Evolutionary conservation across 768 basidiomycete species (phyloP).

Genomic region (Lepiota brunneoincarnata): DNA sequence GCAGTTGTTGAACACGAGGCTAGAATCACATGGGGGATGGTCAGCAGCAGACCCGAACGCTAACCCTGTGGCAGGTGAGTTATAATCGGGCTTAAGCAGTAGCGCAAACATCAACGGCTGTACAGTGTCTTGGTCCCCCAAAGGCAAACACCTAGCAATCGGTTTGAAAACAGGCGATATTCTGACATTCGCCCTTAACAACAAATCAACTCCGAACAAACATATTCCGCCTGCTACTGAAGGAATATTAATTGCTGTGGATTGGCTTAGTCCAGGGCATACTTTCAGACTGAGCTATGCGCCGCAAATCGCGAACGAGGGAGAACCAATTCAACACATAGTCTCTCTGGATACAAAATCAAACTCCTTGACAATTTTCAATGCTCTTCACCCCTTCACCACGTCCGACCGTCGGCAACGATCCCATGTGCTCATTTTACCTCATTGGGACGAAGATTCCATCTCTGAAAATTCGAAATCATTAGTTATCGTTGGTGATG

Average conservation of each 20-base stretch:
- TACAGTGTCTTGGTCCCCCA: constrained; percentile 81
- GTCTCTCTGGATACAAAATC: constrained; percentile 41
- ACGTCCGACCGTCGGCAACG: constrained; percentile 36
- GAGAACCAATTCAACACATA: constrained; percentile 40
- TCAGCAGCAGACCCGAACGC: constrained; percentile 41
- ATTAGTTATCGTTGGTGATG: constrained; percentile 45
- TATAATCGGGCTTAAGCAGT: background rate
- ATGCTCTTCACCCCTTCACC: constrained; percentile 40
- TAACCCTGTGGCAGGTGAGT: constrained; percentile 59
- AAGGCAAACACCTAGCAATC: constrained; percentile 81
- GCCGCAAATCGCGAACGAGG: constrained; percentile 26
- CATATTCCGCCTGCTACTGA: constrained; percentile 59
- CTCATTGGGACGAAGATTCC: constrained; percentile 45
- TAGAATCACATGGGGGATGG: constrained; percentile 58
- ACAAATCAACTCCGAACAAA: constrained; percentile 51
- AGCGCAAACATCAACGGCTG: constrained; percentile 7
- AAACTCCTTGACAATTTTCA: constrained; percentile 34
- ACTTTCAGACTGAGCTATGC: constrained; percentile 68
- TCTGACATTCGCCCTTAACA: constrained; percentile 58
- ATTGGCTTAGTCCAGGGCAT: constrained; percentile 68
- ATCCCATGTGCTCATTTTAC: constrained; percentile 34
- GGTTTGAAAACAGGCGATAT: constrained; percentile 71
- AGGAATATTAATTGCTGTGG: constrained; percentile 46
- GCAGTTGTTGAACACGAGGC: constrained; percentile 56
- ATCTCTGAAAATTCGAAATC: constrained; percentile 34